Percentiles rank a stretch among this genome's conserved stretches.
phyloP scores from a whole-genome alignment of 768 basidiomycete species.

The Boletales sp. region DNA sequence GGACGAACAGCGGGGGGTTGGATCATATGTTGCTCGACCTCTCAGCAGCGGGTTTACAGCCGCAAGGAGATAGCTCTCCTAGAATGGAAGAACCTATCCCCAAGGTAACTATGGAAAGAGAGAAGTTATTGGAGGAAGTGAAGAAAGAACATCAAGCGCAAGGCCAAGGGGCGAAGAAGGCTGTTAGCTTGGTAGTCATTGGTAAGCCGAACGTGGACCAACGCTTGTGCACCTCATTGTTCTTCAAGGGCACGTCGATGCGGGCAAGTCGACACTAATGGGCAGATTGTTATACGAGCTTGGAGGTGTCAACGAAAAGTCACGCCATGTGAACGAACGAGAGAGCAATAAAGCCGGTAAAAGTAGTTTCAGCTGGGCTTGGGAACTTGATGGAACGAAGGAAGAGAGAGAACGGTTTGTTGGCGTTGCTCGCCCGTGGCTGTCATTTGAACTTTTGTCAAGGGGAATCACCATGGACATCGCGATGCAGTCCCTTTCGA shows the following conservation, averaged over 20 bases:
- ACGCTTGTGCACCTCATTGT: conserved; percentile 7
- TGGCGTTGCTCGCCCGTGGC: neutral
- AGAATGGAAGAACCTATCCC: conserved; percentile 50
- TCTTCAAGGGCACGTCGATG: conserved; percentile 89
- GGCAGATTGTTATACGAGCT: conserved; percentile 91
- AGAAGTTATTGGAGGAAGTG: conserved; percentile 83
- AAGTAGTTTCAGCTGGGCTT: conserved; percentile 95
- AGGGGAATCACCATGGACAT: conserved; percentile 99
- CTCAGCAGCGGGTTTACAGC: conserved; percentile 63
- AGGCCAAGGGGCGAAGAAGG: conserved; percentile 55
- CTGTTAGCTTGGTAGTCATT: conserved; percentile 85
- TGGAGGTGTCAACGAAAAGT: conserved; percentile 84
- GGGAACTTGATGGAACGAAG: conserved; percentile 89
- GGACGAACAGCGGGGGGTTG: conserved; percentile 27
- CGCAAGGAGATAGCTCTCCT: conserved; percentile 38
- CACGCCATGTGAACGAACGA: conserved; percentile 77
- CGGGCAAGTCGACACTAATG: conserved; percentile 98
- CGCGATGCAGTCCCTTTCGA: conserved; percentile 74
- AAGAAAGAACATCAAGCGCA: conserved; percentile 46
- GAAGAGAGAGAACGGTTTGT: conserved; percentile 91
- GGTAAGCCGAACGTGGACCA: conserved; percentile 45
- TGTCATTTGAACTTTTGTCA: conserved; percentile 5
- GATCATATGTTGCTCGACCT: conserved; percentile 71
- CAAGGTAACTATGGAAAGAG: conserved; percentile 64
- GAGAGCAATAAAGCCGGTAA: conserved; percentile 90